Conservation (phyloP, 257 asterid species). For the Echium plantagineum region DNA sequence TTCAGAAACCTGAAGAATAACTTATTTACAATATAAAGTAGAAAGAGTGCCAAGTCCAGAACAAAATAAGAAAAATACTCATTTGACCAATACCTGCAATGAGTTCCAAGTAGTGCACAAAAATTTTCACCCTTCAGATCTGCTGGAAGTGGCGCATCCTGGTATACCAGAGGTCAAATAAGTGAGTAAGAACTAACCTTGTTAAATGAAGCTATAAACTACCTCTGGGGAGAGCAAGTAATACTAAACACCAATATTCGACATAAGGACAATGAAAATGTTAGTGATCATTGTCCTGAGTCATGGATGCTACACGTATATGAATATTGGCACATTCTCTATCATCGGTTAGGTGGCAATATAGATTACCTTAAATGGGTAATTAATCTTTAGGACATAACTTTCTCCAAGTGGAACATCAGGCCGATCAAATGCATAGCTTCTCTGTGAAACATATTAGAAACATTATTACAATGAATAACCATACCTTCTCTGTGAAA, state of each 20-base stretch:
- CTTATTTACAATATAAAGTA: not conserved
- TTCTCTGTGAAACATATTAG: constrained; percentile 41
- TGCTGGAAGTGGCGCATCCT: constrained; percentile 87
- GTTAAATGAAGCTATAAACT: constrained; percentile 3
- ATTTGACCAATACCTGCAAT: constrained; percentile 49
- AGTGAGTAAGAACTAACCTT: constrained; percentile 11
- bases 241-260: not conserved
- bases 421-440: constrained; percentile 86
- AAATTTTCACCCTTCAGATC: constrained; percentile 74
- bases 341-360: not conserved
- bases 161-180: constrained; percentile 18
- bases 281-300: not conserved
- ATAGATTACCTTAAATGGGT: constrained; percentile 64
- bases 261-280: not conserved
- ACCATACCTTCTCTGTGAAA: constrained; percentile 72
- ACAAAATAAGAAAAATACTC: not conserved
- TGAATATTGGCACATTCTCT: not conserved
- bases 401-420: constrained; percentile 83
- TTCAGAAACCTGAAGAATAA: not conserved
- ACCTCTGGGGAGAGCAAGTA: not conserved
- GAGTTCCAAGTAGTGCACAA: constrained; percentile 86
- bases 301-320: not conserved
- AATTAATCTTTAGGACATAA: constrained; percentile 71
- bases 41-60: not conserved
- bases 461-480: constrained; percentile 8